Evolutionary conservation across 2,329 filamentous ascomycete species (phyloP).

Genomic region (Aspergillus sergii): DNA sequence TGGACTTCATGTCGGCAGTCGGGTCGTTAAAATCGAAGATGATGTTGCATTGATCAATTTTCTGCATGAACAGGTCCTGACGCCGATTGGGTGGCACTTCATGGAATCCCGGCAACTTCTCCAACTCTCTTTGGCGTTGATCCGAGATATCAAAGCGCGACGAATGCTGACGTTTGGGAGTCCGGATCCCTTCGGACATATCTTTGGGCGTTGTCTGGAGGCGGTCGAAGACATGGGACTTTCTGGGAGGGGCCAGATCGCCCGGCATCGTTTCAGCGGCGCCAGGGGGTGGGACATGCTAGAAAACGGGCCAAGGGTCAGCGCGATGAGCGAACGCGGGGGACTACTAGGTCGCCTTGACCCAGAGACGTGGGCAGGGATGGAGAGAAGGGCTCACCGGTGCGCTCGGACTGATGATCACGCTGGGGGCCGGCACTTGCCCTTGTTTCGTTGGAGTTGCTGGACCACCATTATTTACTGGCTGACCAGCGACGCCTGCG

Average conservation of each 20-base stretch:
- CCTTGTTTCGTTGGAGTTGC: slow-evolving; percentile 67
- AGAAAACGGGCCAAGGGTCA: slow-evolving; percentile 13
- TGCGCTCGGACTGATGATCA: slow-evolving; percentile 92
- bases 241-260: slow-evolving; percentile 93
- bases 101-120: slow-evolving; percentile 96
- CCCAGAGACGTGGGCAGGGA: neutral
- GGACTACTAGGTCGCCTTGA: neutral
- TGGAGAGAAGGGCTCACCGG: slow-evolving; percentile 61
- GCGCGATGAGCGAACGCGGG: slow-evolving; percentile 2
- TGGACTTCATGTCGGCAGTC: slow-evolving; percentile 98
- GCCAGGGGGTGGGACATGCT: slow-evolving; percentile 92
- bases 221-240: slow-evolving; percentile 84
- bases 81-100: slow-evolving; percentile 93
- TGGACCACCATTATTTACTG: slow-evolving; percentile 50
- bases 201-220: slow-evolving; percentile 95
- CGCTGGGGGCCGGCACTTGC: slow-evolving; percentile 71
- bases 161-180: slow-evolving; percentile 94
- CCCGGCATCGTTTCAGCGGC: slow-evolving; percentile 97
- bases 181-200: slow-evolving; percentile 90
- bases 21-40: slow-evolving; percentile 99
- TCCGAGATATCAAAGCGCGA: slow-evolving; percentile 98
- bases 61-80: slow-evolving; percentile 98
- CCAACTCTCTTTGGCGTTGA: slow-evolving; percentile 82
- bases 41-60: slow-evolving; percentile 99
- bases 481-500: slow-evolving; percentile 36